phyloP scores from a whole-genome alignment of 2,329 filamentous ascomycete genomes.

The Lecanicillium sp. region DNA sequence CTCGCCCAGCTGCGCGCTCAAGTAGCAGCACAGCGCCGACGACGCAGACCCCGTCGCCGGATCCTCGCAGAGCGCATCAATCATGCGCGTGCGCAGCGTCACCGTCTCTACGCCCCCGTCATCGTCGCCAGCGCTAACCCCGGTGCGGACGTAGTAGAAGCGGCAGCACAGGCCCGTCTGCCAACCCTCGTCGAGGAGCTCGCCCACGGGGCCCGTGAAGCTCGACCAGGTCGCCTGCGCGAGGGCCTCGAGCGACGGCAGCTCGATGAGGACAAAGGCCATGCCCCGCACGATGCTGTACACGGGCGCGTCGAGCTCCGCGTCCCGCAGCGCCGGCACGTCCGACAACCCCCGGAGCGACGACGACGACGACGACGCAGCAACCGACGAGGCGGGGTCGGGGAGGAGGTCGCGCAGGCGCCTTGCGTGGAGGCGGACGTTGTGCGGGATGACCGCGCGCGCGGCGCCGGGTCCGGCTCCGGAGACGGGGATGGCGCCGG shows the following conservation, averaged over 20 bases:
- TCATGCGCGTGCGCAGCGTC: slow-evolving; percentile 54
- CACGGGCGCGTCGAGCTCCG: slow-evolving; percentile 39
- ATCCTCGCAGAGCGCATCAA: slow-evolving; percentile 48
- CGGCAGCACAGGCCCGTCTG: slow-evolving; percentile 43
- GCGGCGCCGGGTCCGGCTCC: slow-evolving; percentile 38
- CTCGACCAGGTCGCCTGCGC: slow-evolving; percentile 30
- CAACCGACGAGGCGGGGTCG: slow-evolving; percentile 14
- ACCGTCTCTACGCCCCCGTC: slow-evolving; percentile 23
- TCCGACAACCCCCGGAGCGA: slow-evolving; percentile 22
- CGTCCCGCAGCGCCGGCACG: slow-evolving; percentile 25
- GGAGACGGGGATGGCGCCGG: slow-evolving; percentile 48
- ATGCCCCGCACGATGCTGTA: slow-evolving; percentile 67
- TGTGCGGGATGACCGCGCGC: slow-evolving; percentile 59
- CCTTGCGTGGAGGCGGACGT: slow-evolving; percentile 53
- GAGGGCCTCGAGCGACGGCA: slow-evolving; percentile 56
- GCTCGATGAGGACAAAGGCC: slow-evolving; percentile 61
- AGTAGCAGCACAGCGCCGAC: slow-evolving; percentile 48
- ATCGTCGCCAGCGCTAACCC: slow-evolving; percentile 20
- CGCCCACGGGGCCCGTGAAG: slow-evolving; percentile 27
- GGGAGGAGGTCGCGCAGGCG: slow-evolving; percentile 30
- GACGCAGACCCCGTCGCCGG: slow-evolving; percentile 59
- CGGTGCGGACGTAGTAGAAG: slow-evolving; percentile 53
- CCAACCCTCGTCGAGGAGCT: slow-evolving; percentile 51
- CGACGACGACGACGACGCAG: no score
- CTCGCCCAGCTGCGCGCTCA: slow-evolving; percentile 38